Evolutionary conservation across 2,329 filamentous ascomycete genomes (phyloP), one percentile per base, ranked within the genome.

Genomic region (Scedosporium minutisporum): DNA sequence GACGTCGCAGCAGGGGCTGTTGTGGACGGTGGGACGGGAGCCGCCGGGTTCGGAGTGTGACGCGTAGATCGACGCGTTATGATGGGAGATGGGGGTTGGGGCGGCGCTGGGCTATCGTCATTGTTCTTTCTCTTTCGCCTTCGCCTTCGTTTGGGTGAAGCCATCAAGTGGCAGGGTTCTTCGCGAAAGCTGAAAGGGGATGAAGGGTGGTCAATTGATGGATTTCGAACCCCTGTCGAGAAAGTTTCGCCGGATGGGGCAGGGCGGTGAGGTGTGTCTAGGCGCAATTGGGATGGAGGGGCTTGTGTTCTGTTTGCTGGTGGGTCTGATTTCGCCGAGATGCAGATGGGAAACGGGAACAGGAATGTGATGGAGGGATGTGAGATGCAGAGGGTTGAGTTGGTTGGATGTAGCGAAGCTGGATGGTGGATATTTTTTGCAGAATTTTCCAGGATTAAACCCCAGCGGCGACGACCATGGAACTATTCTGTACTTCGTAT

Each of bases 11-110:
- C 48, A 66, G 66, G 14, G 69, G 68, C 6, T 69, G 68, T 62
- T 67, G 65, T n/a, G 68, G 70, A 57, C 41, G 69, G 66, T 66
- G 68, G 70, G 58, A 72, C 69, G 41, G 71, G 67, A 53, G 70
- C 72, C 60, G 74, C 72, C 64, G 72, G 66, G 55, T 70, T 70
- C 60, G 74, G 72, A 9, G 71, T 70, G 55, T 69, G 69, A 68
- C 68, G 69, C 67, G 69, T 68, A 55, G 67, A 65, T 64, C 68
- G 68, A 66, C 69, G 69, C 65, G 68, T 58, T 46, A 46, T 21
- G 14, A 33, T 53, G 51, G 48, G 48, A 4, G 60, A n/a, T 27
- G 29, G 60, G 4, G 29, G 16, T 12, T 42, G 33, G 33, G 33
- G 33, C 9, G 33, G 10, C 33, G 33, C 48, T 14, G 57, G 44